Evolutionary conservation across 1,284 basidiomycete species (phyloP).

Genomic region (Ceratobasidium sp.): DNA sequence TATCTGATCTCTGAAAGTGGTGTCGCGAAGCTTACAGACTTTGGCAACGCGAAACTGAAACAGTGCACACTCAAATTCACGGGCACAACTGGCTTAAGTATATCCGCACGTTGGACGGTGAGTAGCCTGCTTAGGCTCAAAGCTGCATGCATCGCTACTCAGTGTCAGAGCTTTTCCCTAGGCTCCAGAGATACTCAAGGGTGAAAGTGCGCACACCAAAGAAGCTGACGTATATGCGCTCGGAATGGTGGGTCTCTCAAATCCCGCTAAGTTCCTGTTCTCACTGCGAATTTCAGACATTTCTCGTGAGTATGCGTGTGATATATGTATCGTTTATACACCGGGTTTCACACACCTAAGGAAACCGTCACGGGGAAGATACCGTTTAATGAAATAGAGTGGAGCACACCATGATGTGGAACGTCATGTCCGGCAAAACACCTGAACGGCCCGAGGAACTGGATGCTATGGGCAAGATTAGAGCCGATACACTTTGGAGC

Average conservation of each 20-base stretch:
- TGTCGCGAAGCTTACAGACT: too few species aligned
- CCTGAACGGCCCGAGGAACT: neutral
- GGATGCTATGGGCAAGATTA: neutral
- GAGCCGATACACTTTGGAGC: neutral
- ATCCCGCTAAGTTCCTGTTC: too few species aligned
- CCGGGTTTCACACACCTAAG: neutral
- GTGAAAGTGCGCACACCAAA: neutral
- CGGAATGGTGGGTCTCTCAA: neutral
- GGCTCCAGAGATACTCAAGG: conserved; percentile 4
- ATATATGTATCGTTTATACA: neutral
- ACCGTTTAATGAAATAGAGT: neutral
- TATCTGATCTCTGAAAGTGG: too few species aligned
- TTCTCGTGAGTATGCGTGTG: neutral
- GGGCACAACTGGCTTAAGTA: too few species aligned
- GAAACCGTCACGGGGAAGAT: conserved; percentile 4
- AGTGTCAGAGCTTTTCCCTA: neutral
- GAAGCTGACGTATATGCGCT: conserved; percentile 7
- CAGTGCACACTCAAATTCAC: too few species aligned
- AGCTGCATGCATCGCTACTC: too few species aligned
- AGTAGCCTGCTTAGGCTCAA: too few species aligned
- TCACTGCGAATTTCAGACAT: neutral
- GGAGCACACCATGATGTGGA: neutral
- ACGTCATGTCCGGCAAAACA: neutral
- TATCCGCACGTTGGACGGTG: too few species aligned
- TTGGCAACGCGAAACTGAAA: too few species aligned